Base-by-base conservation (phyloP, 1,284 basidiomycete genomes). In the Heterobasidion occidentale region DNA sequence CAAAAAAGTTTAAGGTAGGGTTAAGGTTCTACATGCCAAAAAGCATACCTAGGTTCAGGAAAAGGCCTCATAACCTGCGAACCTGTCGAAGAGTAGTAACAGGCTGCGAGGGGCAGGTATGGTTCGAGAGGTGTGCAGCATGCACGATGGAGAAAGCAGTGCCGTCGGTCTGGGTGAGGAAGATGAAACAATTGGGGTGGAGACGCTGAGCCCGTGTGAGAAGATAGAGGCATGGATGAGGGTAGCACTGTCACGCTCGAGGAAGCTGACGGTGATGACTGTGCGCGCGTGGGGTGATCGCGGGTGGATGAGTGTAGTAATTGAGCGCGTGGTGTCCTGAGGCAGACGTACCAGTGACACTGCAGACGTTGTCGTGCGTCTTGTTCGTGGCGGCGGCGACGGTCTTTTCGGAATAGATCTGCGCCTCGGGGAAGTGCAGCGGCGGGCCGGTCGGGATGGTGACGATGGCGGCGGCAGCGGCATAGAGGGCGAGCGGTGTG, bases 321-420 rank as follows among this genome's bases (percentile, higher is more conserved):
- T 2, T 19, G 19, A 19, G 1, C 19, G 19, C 12, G 27, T 15
- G 3, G 19, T 19, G 19, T 19, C 19, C 5, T 6, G 63, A 61
- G n/a, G 61, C 61, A 7, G 56, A 70, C 66, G 54, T 62, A 74
- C 81, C 75, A 51, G 78, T 73, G 34, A 78, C 59, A 2, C 86
- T 86, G 54, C 79, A 83, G 12, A 90, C 88, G 60, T 91, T 91
- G 61, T 84, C 78, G 38, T 77, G 67, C 46, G 81, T 78, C 20
- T 64, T 67, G 53, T 83, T 84, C 3, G 82, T 85, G 20, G 78
- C 74, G 9, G 73, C 66, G 57, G 76, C 70, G 27, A 88, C 72
- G 0, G 74, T 81, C 68, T 91, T 91, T 53, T 86, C 75, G 0
- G 86, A 83, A 66, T 94, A 94, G 46, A 94, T 85, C 14, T 74